Evolutionary conservation across 2,329 filamentous ascomycete species (phyloP).

Genomic region (Talaromyces funiculosus): DNA sequence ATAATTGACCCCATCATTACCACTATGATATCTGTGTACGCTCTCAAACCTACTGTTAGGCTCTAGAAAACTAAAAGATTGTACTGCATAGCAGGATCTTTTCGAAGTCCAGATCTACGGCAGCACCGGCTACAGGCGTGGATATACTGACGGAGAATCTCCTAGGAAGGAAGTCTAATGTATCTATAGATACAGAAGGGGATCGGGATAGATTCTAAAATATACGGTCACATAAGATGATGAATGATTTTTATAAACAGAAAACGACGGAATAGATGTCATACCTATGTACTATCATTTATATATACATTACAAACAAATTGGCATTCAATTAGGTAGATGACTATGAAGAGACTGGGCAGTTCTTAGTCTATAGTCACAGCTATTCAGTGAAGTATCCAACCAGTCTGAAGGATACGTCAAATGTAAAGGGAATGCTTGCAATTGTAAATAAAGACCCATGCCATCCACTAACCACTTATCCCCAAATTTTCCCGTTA

Average conservation of each 20-base stretch:
- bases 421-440: not conserved
- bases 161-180: not conserved
- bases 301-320: not conserved
- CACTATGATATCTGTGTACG: not conserved
- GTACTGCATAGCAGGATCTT: not conserved
- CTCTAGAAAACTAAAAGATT: not conserved
- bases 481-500: not conserved
- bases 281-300: not conserved
- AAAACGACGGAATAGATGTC: not conserved
- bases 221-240: not conserved
- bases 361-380: not conserved
- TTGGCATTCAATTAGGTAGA: not conserved
- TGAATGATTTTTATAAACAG: not conserved
- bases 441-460: not conserved
- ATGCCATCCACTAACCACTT: not conserved
- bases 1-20: constrained; percentile 19
- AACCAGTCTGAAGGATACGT: not conserved
- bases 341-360: not conserved
- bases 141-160: not conserved
- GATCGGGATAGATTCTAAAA: not conserved
- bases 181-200: not conserved
- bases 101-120: not conserved
- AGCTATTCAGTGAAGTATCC: not conserved
- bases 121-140: not conserved
- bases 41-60: not conserved